Evolutionary conservation across 2,329 filamentous ascomycete species (phyloP), one percentile per base, ranked within the genome.

Genomic region (Aspergillus sp.): DNA sequence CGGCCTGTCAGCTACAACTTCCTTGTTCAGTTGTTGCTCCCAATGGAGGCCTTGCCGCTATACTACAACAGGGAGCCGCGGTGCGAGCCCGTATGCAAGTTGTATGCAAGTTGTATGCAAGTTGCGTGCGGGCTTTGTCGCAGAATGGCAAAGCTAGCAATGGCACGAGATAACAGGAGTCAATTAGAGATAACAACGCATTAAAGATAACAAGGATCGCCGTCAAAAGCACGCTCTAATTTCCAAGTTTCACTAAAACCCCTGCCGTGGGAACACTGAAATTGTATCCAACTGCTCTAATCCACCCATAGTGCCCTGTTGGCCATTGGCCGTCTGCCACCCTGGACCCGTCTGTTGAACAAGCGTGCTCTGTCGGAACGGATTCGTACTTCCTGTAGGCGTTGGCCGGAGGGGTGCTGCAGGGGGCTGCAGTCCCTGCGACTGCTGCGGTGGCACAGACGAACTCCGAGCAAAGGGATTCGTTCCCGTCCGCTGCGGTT

Each of bases 261-360:
- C 86, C 1, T 91, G 91, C 56, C 93, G 82, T 9, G 95, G 95
- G 70, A 99, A 99, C 1, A 98, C 85, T 0, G 88, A 88, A 27
- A 91, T 81, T 0, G 93, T 96, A 34, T 88, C 83, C 44, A 98
- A 69, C 63, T 89, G 86, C 70, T 97, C 89, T 64, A 81, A 73
- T 2, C 84, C 84, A 4, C 92, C 91, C 62, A 96, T 89, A 4
- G 95, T 93, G 8, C 89, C 84, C 68, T 90, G 86, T 64, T 88
- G 86, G 4, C 73, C 73, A 60, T 85, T 85, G 62, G 88, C 83
- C 73, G 97, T 46, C 44, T 46, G 93, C 91, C 95, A 98, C 2
- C 91, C 91, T 73, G 90, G 83, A 1, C 93, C 93, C 0, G 92
- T 96, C 68, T 96, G 92, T 70, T 96, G 95, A 52, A 96, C 88